Evolutionary conservation across 345 rosid genomes (phyloP), one percentile per base, ranked within the genome.

Genomic region (Salix viminalis): DNA sequence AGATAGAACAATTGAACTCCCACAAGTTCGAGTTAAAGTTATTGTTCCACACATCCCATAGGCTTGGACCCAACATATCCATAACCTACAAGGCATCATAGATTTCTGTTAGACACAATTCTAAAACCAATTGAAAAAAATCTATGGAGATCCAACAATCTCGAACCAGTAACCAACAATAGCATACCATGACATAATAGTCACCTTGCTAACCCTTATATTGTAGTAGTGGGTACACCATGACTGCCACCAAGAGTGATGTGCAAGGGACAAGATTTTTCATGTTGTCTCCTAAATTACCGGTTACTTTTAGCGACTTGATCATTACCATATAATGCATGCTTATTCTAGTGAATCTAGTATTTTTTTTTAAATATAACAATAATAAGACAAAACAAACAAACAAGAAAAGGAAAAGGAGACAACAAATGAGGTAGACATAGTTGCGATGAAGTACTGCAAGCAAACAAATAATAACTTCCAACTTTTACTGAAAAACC

Each of bases 21-120:
- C 79, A 96, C 99, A 94, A 86, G 83, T 94, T 96, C 73, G 97
- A 94, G 70, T 94, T 89, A 66, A 90, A 77, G 75, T 82, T 96
- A 65, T 91, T 82, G 75, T 82, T 96, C 99, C 99, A 96, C 56
- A 96, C 92, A 86, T 96, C 99, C 98, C 99, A 96, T 42, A 93
- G 89, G 83, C 99, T 96, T 48, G 98, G 99, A 44, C 98, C 99
- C 76, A 96, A 91, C 83, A 93, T 92, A 85, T 96, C 99, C 99
- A 96, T 96, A 70, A 92, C 97, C 99, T 96, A 86, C 50, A 82
- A 39, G 44, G 46, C 61, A 64, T 26, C 4, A 62, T 12, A 16
- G 15, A 24, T 67, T 61, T 11, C 30, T 7, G 18, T 44, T 23
- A 77, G 41, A 74, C n/a, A 58, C 24, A n/a, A 46, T 15, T 61